Evolutionary conservation across 352 stramenopile genomes (phyloP), one percentile per base, ranked within the genome.

Genomic region (Phytophthora pinifolia): DNA sequence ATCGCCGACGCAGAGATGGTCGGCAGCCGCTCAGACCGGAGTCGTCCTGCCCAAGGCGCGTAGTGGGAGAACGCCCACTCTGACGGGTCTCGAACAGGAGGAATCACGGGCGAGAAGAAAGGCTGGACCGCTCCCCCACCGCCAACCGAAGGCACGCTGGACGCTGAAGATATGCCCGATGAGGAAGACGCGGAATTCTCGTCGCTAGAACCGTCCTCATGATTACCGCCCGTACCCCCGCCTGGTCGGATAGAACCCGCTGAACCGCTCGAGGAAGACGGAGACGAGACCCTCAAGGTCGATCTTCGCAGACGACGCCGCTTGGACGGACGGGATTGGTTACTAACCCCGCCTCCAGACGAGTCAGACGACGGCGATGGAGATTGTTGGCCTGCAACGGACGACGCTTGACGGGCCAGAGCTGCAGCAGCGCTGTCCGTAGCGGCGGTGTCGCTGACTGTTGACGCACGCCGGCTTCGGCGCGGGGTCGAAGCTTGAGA

Each of bases 101-200:
- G 31, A 9, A 51, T 51, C 1, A 51, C 31, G 1, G 44, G 44
- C 7, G 44, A 18, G 17, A 51, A 51, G 31, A 41, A 51, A 10
- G 44, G 44, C 6, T 2, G 6, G 10, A 30, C 5, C 9, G n/a
- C 41, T 4, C 6, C 22, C 4, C 6, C 25, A 9, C 25, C 41
- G 1, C 1, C 8, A 36, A 9, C 3, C 13, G 25, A 47, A 47
- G 38, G 10, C 3, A 9, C 4, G 12, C 10, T 20, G 7, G 41
- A 34, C 25, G 41, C 20, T 4, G n/a, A n/a, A n/a, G n/a, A n/a
- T n/a, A n/a, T n/a, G n/a, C n/a, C n/a, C n/a, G n/a, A n/a, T n/a
- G n/a, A n/a, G n/a, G n/a, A n/a, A n/a, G n/a, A n/a, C n/a, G n/a
- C n/a, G n/a, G n/a, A n/a, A n/a, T n/a, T n/a, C n/a, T n/a, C n/a